phyloP scores from a whole-genome alignment of 2,329 filamentous ascomycete genomes.

The Ophiocordyceps camponoti-floridani region DNA sequence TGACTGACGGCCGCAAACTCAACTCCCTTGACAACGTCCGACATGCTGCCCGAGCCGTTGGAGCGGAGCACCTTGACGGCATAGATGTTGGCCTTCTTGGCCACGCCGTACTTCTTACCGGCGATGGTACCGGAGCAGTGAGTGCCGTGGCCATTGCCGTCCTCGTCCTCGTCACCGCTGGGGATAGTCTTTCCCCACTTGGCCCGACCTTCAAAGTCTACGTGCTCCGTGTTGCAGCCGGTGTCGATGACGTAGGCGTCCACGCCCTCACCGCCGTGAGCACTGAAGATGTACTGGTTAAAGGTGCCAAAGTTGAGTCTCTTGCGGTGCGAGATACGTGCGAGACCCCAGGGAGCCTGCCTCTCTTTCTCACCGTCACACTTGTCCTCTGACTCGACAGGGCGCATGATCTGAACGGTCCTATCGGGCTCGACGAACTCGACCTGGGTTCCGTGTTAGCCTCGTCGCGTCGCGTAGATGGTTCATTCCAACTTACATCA shows the following conservation, averaged over 20 bases:
- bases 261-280: conserved; percentile 86
- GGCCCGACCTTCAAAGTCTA: conserved; percentile 93
- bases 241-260: conserved; percentile 99
- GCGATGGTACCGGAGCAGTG: conserved; percentile 98
- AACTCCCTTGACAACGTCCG: conserved; percentile 95
- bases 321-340: conserved; percentile 90
- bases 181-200: conserved; percentile 97
- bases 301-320: conserved; percentile 76
- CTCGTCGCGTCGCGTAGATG: not conserved
- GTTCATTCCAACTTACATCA: conserved; percentile 57
- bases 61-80: conserved; percentile 97
- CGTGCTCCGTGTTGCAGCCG: conserved; percentile 82
- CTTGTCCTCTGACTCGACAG: conserved; percentile 20
- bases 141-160: conserved; percentile 96
- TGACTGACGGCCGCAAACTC: conserved; percentile 82
- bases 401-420: conserved; percentile 64
- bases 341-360: conserved; percentile 95
- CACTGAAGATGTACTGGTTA: conserved; percentile 94
- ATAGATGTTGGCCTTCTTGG: conserved; percentile 94
- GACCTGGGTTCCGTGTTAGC: conserved; percentile 38
- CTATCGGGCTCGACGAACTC: conserved; percentile 94
- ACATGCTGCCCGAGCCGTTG: conserved; percentile 96
- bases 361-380: conserved; percentile 56
- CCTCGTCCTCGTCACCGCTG: conserved; percentile 60
- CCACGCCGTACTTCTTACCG: conserved; percentile 97